Evolutionary conservation across 257 asterid species (phyloP), one percentile per base, ranked within the genome.

Genomic region (Penstemon eatonii): DNA sequence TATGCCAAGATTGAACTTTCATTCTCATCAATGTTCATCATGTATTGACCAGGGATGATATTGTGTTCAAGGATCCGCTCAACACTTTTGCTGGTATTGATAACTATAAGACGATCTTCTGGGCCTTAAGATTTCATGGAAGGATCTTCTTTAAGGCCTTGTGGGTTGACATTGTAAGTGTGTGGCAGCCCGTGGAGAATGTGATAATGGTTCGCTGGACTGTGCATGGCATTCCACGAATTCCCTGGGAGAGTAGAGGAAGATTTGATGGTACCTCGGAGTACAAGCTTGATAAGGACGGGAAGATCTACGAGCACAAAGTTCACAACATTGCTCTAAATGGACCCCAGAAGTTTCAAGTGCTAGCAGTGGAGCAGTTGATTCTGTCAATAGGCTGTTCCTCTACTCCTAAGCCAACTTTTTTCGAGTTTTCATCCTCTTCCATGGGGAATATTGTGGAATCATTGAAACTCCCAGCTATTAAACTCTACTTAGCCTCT

Each of bases 181-280:
- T 93, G 71, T 89, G 99, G 97, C 99, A 90, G 82, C 99, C 99
- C 9, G 90, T 72, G 58, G 99, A 93, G 68, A 93, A 66, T 75
- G 59, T 83, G 89, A 84, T 93, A 82, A 87, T 89, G 79, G 84
- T 93, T 57, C 97, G 99, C 67, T 93, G 97, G 97, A 89, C 96
- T 15, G 96, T 82, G 61, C 96, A 90, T 37, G 99, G 97, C 75
- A 77, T 88, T 55, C 97, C 92, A 42, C 83, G 97, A 47, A 80
- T 91, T 60, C 97, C 95, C 47, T 93, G 99, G 99, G 99, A 93
- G 87, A 81, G 92, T 54, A 89, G 74, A 43, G 82, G 96, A 74
- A 88, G 97, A 76, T 93, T 93, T 49, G 99, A 93, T 68, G 97
- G 95, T 6, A 93, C 97, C 75, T 93, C 99, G 44, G 99, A 90